Evolutionary conservation across 192 early-diverging fungal species (phyloP).

Genomic region (Podochytrium sp.): DNA sequence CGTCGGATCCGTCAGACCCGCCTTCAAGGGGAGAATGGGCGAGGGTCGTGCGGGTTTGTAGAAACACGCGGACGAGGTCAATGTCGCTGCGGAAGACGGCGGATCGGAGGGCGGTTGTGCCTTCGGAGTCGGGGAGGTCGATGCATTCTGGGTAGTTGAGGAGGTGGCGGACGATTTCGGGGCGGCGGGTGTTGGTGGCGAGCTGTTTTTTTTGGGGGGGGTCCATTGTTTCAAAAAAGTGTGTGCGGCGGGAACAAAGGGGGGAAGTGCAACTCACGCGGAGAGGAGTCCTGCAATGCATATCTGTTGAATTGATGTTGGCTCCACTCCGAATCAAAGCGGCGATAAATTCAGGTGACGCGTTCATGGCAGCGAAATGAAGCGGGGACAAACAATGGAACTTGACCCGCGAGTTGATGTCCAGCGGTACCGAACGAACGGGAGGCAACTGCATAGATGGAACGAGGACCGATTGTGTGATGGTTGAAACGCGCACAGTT

Average conservation of each 20-base stretch:
- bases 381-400: slow-evolving; percentile 25
- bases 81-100: slow-evolving; percentile 21
- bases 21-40: slow-evolving; percentile 5
- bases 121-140: slow-evolving; percentile 28
- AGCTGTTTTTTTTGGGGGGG: not conserved
- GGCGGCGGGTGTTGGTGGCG: slow-evolving; percentile 12
- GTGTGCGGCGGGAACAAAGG: not conserved
- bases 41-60: not conserved
- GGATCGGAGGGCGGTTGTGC: slow-evolving; percentile 20
- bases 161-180: slow-evolving; percentile 13
- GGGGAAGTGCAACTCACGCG: too few relatives aligned
- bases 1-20: not conserved
- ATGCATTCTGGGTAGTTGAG: slow-evolving; percentile 4
- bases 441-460: not conserved
- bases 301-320: slow-evolving; percentile 22
- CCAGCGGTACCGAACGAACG: not conserved
- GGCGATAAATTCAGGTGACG: slow-evolving; percentile 14
- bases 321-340: slow-evolving; percentile 22
- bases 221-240: not conserved
- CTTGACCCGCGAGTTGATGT: slow-evolving; percentile 28
- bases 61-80: slow-evolving; percentile 3
- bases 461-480: not conserved
- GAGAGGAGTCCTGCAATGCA: slow-evolving; percentile 26
- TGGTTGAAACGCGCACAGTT: not conserved
- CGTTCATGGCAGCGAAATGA: slow-evolving; percentile 38